Evolutionary conservation across 164 flowering plant genomes (phyloP).

Genomic region (Tetrastigma voinierianum): DNA sequence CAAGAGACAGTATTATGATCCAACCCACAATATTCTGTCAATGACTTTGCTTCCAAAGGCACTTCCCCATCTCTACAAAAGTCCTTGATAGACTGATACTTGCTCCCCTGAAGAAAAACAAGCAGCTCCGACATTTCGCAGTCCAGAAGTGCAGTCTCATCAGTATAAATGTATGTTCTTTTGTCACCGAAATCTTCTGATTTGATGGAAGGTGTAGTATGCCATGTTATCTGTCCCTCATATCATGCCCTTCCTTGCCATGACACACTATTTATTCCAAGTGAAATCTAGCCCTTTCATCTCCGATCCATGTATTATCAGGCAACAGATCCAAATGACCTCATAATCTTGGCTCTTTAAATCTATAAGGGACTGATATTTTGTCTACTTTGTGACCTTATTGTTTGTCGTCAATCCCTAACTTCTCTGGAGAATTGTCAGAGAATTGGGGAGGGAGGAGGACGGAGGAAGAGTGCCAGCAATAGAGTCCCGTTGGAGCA

Average conservation of each 20-base stretch:
- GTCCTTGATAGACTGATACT: constrained; percentile 31
- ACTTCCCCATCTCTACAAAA: constrained; percentile 35
- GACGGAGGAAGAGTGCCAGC: no score
- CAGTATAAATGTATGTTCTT: constrained; percentile 15
- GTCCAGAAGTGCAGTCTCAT: constrained; percentile 21
- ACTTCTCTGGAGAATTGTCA: no score
- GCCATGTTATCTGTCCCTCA: neutral
- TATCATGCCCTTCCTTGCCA: neutral
- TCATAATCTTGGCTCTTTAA: neutral
- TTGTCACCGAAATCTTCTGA: neutral
- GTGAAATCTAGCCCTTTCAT: neutral
- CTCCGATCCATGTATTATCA: neutral
- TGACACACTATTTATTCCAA: neutral
- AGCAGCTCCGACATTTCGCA: constrained; percentile 37
- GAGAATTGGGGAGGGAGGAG: no score
- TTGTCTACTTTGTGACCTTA: no score
- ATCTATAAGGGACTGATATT: neutral
- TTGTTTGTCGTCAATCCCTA: no score
- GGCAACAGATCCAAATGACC: neutral
- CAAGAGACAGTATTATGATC: constrained; percentile 7
- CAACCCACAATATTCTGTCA: constrained; percentile 6
- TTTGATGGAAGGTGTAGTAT: neutral
- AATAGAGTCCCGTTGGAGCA: no score
- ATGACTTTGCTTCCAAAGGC: constrained; percentile 9
- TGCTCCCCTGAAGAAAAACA: constrained; percentile 29